These are phyloP conservation scores for Aspergillus sp. DNA, from an alignment of 2,329 filamentous ascomycete species.

Conservation along the genomic window DNA sequence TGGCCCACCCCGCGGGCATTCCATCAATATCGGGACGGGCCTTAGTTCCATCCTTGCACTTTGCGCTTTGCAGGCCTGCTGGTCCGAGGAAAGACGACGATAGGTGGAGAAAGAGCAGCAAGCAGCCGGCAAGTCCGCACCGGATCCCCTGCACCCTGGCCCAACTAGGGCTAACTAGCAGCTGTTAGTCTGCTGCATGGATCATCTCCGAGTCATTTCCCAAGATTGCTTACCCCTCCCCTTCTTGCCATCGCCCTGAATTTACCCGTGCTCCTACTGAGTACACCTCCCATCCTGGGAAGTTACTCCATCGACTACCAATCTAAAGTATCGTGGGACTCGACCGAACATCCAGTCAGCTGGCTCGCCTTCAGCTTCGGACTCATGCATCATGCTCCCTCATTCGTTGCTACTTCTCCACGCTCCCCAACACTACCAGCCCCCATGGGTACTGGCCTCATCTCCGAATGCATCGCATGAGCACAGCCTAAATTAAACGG, in stretches of 20 bases:
- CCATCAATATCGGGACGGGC: background rate
- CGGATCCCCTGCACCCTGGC: background rate
- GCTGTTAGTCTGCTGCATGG: background rate
- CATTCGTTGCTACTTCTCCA: background rate
- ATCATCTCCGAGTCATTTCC: background rate
- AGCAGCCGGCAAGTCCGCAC: background rate
- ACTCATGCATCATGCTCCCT: background rate
- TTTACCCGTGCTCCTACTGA: conserved; percentile 13
- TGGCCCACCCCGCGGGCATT: background rate
- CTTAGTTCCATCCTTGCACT: conserved; percentile 4
- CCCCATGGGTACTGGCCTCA: conserved; percentile 9
- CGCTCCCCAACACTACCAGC: background rate
- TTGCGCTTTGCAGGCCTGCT: conserved; percentile 2
- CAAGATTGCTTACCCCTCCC: background rate
- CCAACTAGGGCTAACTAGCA: too few relatives aligned
- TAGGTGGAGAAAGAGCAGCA: conserved; percentile 16
- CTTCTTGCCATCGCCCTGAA: conserved; percentile 2
- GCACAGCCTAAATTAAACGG: conserved; percentile 5
- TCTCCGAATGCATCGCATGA: conserved; percentile 13
- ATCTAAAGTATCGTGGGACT: background rate
- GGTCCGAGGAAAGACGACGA: conserved; percentile 5
- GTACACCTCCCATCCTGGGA: background rate
- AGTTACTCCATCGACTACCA: conserved; percentile 5
- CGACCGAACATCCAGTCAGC: background rate
- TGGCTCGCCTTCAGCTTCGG: conserved; percentile 6